Evolutionary conservation across 2,329 filamentous ascomycete species (phyloP), one percentile per base, ranked within the genome.

Genomic region (Aspergillus pseudotamarii): DNA sequence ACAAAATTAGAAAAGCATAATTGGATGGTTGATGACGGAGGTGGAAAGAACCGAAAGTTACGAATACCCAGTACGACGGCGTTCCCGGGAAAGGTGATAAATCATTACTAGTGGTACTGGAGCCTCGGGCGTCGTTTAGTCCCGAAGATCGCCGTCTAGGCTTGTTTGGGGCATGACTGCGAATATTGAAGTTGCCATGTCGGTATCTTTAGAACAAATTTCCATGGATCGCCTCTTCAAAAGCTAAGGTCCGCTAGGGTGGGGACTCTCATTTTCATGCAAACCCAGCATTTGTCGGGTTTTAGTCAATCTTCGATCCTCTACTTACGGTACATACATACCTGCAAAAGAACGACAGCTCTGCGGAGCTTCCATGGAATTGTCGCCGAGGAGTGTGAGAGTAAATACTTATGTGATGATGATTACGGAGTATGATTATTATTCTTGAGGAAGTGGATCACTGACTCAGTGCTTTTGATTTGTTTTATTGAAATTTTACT

Each of bases 111-210:
- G 51, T 11, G 28, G 28, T 34, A 34, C 19, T 55, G 51, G 51
- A 38, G 51, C 32, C 51, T 55, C 51, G 51, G 51, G 32, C 21
- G 51, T 55, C 26, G 51, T 55, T 26, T 38, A 55, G 51, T 16
- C 51, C 51, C 51, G 51, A 55, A 38, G 51, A 62, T 62, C 60
- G 58, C 43, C 55, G 55, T 41, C 59, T 61, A 50, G 55, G 23
- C 54, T 58, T 19, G 36, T 62, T 62, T 36, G 38, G 41, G 48
- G 34, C 30, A 59, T 54, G 53, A 38, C 50, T 34, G 53, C 59
- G 51, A 56, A 28, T 26, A 26, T 53, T 6, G 34, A 11, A 32
- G 9, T 51, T 51, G 16, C 30, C 30, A 34, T 54, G 28, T 30
- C 34, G 48, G 34, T 56, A n/a, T 51, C 26, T 32, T 48, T 48